Evolutionary conservation across 148 eudicot species (phyloP).

Genomic region (Chenopodium album): DNA sequence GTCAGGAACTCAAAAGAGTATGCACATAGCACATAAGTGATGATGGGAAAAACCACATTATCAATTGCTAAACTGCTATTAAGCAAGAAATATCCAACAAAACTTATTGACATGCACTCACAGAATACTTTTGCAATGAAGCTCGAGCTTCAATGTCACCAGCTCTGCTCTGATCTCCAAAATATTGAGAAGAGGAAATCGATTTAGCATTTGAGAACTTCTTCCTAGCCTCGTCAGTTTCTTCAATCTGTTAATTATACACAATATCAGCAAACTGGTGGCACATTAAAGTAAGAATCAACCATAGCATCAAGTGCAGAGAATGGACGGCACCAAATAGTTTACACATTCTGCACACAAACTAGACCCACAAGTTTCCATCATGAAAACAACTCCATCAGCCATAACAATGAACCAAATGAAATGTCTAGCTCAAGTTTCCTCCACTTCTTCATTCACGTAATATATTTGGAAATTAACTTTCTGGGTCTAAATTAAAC

Average conservation of each 20-base stretch:
- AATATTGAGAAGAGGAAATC: constrained; percentile 87
- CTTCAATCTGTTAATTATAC: constrained; percentile 52
- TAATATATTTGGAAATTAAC: background rate
- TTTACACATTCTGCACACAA: background rate
- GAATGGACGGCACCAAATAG: constrained; percentile 5
- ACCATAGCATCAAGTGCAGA: background rate
- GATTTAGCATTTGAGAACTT: constrained; percentile 97
- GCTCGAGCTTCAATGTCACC: constrained; percentile 54
- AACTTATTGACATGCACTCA: constrained; percentile 35
- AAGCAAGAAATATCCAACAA: constrained; percentile 1
- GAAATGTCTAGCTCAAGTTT: background rate
- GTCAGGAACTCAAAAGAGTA: background rate
- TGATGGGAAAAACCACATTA: background rate
- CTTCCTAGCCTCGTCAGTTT: constrained; percentile 96
- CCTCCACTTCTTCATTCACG: background rate
- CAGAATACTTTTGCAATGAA: constrained; percentile 75
- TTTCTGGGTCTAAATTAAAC: background rate
- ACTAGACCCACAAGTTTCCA: background rate
- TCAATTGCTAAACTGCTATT: background rate
- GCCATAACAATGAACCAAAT: background rate
- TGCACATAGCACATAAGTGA: background rate
- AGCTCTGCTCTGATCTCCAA: constrained; percentile 62
- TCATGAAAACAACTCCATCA: background rate
- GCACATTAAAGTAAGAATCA: constrained; percentile 4
- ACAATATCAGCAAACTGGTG: constrained; percentile 7